These are phyloP conservation scores for Candida germanica DNA, from an alignment of 805 yeast species.

Conservation along the genomic window DNA sequence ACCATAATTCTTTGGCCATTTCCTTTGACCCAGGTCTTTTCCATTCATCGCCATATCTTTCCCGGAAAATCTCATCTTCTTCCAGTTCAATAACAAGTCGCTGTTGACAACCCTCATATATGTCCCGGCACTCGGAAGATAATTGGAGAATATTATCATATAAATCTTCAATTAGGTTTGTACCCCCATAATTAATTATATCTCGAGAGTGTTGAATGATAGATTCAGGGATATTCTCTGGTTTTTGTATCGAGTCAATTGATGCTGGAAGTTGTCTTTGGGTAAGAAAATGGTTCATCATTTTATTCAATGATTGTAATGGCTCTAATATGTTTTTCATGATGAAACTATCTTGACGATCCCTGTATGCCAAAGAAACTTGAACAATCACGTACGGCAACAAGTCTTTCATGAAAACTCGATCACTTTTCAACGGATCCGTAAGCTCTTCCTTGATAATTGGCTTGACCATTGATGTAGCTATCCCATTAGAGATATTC, in stretches of 20 bases:
- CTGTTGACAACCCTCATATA: slow-evolving; percentile 45
- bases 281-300: slow-evolving; percentile 43
- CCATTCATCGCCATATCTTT: slow-evolving; percentile 42
- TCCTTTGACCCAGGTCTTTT: slow-evolving; percentile 43
- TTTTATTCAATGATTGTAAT: slow-evolving; percentile 42
- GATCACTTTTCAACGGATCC: slow-evolving; percentile 19
- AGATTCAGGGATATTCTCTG: slow-evolving; percentile 57
- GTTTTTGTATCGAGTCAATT: slow-evolving; percentile 57
- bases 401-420: slow-evolving; percentile 50
- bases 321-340: slow-evolving; percentile 46
- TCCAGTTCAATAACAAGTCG: slow-evolving; percentile 47
- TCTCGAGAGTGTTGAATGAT: slow-evolving; percentile 55
- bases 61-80: slow-evolving; percentile 54
- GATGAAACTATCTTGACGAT: slow-evolving; percentile 57
- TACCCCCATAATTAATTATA: slow-evolving; percentile 53
- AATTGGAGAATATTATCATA: slow-evolving; percentile 33
- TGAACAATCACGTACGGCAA: slow-evolving; percentile 68
- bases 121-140: slow-evolving; percentile 36
- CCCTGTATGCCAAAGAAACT: slow-evolving; percentile 64
- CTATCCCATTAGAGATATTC: slow-evolving; percentile 35
- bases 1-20: slow-evolving; percentile 39
- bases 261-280: slow-evolving; percentile 58
- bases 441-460: slow-evolving; percentile 19
- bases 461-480: slow-evolving; percentile 53
- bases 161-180: slow-evolving; percentile 36